Evolutionary conservation across 2,329 filamentous ascomycete genomes (phyloP).

Genomic region (Fusarium sp.): DNA sequence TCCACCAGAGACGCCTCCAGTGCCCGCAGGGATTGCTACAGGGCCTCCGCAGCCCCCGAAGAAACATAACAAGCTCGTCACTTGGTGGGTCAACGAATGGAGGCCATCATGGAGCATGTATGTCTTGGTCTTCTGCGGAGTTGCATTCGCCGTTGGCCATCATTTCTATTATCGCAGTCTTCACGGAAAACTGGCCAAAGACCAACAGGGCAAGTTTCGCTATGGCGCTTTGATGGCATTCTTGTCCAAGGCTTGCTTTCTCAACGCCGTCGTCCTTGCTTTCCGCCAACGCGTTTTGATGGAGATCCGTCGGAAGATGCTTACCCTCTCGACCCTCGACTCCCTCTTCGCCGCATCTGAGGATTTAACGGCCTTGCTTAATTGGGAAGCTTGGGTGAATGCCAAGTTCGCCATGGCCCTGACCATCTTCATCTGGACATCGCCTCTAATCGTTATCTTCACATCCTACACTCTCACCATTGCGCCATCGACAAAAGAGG

Average conservation of each 20-base stretch:
- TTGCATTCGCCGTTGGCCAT: constrained; percentile 46
- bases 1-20: constrained; percentile 5
- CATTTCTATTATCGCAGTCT: constrained; percentile 45
- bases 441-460: constrained; percentile 48
- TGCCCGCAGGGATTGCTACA: not conserved
- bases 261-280: constrained; percentile 45
- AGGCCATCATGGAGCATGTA: constrained; percentile 48
- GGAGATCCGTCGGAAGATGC: constrained; percentile 49
- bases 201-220: constrained; percentile 44
- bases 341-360: constrained; percentile 48
- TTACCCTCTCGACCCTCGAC: constrained; percentile 46
- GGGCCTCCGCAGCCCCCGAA: not conserved
- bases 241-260: constrained; percentile 47
- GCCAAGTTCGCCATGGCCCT: constrained; percentile 48
- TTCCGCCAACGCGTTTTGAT: constrained; percentile 48
- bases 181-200: constrained; percentile 30
- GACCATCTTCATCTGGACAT: constrained; percentile 48
- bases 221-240: constrained; percentile 46
- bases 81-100: constrained; percentile 43
- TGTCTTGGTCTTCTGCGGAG: constrained; percentile 38
- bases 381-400: constrained; percentile 45
- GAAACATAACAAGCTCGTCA: not conserved
- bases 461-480: constrained; percentile 47
- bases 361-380: constrained; percentile 45
- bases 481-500: constrained; percentile 15